Evolutionary conservation across 1,139 yeast genomes (phyloP).

Genomic region (Geotrichum phurueaensis): DNA sequence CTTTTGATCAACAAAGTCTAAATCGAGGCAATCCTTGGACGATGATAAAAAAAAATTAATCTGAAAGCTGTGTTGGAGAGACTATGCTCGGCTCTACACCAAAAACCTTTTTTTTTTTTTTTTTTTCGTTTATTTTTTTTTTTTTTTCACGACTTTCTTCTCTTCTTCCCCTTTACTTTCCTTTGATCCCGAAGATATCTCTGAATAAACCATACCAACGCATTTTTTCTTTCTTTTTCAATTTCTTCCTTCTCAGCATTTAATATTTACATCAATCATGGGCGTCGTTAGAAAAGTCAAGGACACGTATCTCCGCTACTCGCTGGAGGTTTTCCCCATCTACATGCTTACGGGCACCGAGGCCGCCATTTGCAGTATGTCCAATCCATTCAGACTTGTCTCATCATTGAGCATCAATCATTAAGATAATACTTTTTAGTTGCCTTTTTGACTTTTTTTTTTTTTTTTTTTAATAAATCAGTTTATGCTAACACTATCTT

Average conservation of each 20-base stretch:
- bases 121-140: not conserved
- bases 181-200: no score
- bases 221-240: not conserved
- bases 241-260: not conserved
- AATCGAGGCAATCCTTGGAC: no score
- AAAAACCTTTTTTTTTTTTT: no score
- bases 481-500: not conserved
- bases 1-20: no score
- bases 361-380: conserved; percentile 22
- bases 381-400: not conserved
- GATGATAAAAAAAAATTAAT: no score
- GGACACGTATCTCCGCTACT: conserved; percentile 20
- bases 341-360: conserved; percentile 28
- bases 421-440: not conserved
- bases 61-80: no score
- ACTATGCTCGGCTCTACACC: no score
- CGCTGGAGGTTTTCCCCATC: conserved; percentile 26
- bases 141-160: not conserved
- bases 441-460: not conserved
- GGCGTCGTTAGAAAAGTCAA: conserved; percentile 11
- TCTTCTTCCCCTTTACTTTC: no score
- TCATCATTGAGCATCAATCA: not conserved
- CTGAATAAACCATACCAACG: not conserved
- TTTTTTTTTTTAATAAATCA: no score
- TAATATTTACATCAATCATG: not conserved